Percentiles rank a stretch among this genome's conserved stretches.
Evolutionary conservation across 345 rosid species (phyloP).

Genomic region (Euphorbia peplus): DNA sequence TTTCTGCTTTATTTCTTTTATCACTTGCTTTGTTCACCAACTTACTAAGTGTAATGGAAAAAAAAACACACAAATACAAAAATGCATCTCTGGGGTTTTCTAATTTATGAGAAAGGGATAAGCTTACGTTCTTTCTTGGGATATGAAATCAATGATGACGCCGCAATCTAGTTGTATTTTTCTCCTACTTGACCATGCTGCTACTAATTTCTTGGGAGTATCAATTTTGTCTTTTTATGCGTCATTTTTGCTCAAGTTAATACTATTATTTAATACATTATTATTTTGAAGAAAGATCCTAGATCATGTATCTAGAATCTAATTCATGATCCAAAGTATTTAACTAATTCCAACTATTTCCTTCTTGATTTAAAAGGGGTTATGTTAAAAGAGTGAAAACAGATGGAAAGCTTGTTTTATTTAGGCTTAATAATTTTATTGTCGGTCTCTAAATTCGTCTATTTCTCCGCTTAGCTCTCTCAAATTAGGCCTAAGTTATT

Average conservation of each 20-base stretch:
- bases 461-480: too few relatives aligned
- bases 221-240: constrained; percentile 29
- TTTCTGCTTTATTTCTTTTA: not conserved
- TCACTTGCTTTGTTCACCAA: not conserved
- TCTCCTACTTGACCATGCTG: constrained; percentile 10
- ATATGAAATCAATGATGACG: constrained; percentile 19
- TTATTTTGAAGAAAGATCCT: too few relatives aligned
- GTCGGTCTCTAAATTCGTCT: too few relatives aligned
- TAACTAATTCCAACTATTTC: not conserved
- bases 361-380: not conserved
- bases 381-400: too few relatives aligned
- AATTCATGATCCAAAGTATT: too few relatives aligned
- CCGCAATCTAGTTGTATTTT: constrained; percentile 29
- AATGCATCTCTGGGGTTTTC: not conserved
- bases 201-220: constrained; percentile 19
- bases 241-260: not conserved
- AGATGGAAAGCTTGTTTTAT: too few relatives aligned
- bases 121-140: not conserved
- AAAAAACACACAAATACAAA: too few relatives aligned
- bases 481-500: too few relatives aligned
- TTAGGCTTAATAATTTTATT: too few relatives aligned
- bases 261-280: too few relatives aligned
- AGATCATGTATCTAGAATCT: not conserved
- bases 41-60: too few relatives aligned
- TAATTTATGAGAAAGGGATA: not conserved